Evolutionary conservation across 2,329 filamentous ascomycete genomes (phyloP).

Genomic region (Botrytis porri): DNA sequence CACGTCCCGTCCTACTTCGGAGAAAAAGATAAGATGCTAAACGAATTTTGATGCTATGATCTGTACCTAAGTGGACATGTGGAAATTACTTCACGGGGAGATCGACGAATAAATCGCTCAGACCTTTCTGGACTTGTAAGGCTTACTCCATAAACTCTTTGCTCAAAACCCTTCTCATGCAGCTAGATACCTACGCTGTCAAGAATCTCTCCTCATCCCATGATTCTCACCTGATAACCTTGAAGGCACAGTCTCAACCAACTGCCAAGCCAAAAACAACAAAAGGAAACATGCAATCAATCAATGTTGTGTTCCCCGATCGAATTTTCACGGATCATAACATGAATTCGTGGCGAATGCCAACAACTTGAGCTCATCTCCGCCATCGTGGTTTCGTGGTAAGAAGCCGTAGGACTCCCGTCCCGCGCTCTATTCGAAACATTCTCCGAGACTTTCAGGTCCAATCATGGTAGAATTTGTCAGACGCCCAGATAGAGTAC

Average conservation of each 20-base stretch:
- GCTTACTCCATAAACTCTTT: neutral
- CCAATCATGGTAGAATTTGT: neutral
- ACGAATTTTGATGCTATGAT: neutral
- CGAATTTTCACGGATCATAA: neutral
- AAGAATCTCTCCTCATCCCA: neutral
- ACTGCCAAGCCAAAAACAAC: neutral
- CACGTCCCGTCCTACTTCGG: neutral
- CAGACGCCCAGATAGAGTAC: neutral
- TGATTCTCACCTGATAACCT: neutral
- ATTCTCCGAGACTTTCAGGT: neutral
- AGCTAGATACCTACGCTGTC: neutral
- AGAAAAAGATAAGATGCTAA: slow-evolving; percentile 12
- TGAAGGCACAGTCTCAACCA: neutral
- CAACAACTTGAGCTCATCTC: slow-evolving; percentile 7
- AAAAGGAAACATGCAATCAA: neutral
- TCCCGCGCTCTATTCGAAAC: slow-evolving; percentile 11
- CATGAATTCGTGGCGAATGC: neutral
- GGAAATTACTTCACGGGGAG: neutral
- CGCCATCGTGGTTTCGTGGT: neutral
- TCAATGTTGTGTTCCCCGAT: neutral
- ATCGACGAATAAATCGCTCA: slow-evolving; percentile 4
- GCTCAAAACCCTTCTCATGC: neutral
- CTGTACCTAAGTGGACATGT: neutral
- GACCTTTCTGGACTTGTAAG: slow-evolving; percentile 2
- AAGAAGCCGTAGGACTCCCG: neutral